phyloP scores from a whole-genome alignment of 306 rosid species.

The Castanopsis chinensis region DNA sequence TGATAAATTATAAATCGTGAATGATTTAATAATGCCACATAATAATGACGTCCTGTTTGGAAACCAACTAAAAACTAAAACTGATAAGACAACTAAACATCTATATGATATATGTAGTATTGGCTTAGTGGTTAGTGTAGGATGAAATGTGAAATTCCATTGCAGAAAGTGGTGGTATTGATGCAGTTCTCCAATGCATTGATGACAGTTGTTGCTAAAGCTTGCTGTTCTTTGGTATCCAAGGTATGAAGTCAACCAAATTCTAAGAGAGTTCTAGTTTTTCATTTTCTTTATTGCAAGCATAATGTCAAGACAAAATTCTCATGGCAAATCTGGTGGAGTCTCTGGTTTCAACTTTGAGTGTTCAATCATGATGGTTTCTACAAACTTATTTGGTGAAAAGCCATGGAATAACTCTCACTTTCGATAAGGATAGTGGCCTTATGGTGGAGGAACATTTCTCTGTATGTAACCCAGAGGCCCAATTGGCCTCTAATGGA shows the following conservation, averaged over 20 bases:
- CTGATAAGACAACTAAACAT: not conserved
- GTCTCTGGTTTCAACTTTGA: too few relatives aligned
- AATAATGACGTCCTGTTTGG: not conserved
- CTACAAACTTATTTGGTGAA: too few relatives aligned
- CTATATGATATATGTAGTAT: not conserved
- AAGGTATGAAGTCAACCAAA: conserved; percentile 62
- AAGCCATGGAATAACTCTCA: too few relatives aligned
- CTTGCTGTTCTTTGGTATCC: conserved; percentile 79
- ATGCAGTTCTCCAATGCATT: conserved; percentile 43
- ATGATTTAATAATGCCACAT: not conserved
- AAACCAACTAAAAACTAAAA: not conserved
- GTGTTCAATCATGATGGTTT: too few relatives aligned
- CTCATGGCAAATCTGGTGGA: not conserved
- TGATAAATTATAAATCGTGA: not conserved
- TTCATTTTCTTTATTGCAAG: not conserved
- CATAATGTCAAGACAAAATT: not conserved
- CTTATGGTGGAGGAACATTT: too few relatives aligned
- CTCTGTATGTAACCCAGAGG: too few relatives aligned
- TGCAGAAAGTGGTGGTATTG: conserved; percentile 58
- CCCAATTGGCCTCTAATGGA: not conserved
- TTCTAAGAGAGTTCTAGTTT: too few relatives aligned
- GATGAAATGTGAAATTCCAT: conserved; percentile 63
- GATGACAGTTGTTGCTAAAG: conserved; percentile 67
- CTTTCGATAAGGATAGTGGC: too few relatives aligned
- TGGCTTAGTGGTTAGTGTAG: conserved; percentile 30